Percentiles rank a stretch among this genome's conserved stretches.
Conservation (phyloP, 495 filamentous ascomycete genomes). For the Penicilliopsis zonata region DNA sequence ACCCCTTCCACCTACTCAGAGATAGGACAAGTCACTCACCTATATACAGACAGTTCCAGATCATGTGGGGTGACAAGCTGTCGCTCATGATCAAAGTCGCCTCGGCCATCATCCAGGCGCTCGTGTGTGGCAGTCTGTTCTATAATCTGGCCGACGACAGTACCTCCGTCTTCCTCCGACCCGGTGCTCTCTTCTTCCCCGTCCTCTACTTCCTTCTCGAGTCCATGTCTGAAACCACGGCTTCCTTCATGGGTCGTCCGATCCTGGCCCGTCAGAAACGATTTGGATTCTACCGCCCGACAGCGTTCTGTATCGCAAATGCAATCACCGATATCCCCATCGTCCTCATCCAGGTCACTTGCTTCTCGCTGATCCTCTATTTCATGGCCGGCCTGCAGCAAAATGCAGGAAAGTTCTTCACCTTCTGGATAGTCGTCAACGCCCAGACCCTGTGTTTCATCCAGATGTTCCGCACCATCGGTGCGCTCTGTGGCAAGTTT, state of each 20-base stretch:
- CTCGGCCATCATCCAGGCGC: slow-evolving; percentile 23
- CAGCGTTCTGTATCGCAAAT: slow-evolving; percentile 69
- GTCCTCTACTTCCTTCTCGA: slow-evolving; percentile 28
- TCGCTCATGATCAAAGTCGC: slow-evolving; percentile 20
- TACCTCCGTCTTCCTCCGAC: slow-evolving; percentile 26
- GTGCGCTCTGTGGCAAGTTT: slow-evolving; percentile 68
- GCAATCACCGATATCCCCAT: slow-evolving; percentile 67
- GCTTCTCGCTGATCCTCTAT: slow-evolving; percentile 67
- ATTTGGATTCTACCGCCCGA: slow-evolving; percentile 68
- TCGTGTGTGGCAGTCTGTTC: slow-evolving; percentile 31
- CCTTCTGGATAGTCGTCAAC: slow-evolving; percentile 58
- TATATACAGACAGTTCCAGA: slow-evolving; percentile 26
- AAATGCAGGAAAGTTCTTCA: slow-evolving; percentile 66
- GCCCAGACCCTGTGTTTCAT: slow-evolving; percentile 60
- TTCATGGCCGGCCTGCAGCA: slow-evolving; percentile 61
- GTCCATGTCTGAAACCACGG: slow-evolving; percentile 25
- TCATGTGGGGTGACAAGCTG: slow-evolving; percentile 26
- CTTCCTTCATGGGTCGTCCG: slow-evolving; percentile 28
- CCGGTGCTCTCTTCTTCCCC: slow-evolving; percentile 27
- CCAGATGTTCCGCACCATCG: slow-evolving; percentile 64
- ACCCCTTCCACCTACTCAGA: too few relatives aligned
- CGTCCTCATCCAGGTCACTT: slow-evolving; percentile 49
- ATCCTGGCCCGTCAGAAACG: slow-evolving; percentile 32
- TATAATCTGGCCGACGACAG: slow-evolving; percentile 26
- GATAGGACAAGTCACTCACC: too few relatives aligned